Evolutionary conservation across 1,139 yeast species (phyloP).

Genomic region (Suhomyces atakaporum): DNA sequence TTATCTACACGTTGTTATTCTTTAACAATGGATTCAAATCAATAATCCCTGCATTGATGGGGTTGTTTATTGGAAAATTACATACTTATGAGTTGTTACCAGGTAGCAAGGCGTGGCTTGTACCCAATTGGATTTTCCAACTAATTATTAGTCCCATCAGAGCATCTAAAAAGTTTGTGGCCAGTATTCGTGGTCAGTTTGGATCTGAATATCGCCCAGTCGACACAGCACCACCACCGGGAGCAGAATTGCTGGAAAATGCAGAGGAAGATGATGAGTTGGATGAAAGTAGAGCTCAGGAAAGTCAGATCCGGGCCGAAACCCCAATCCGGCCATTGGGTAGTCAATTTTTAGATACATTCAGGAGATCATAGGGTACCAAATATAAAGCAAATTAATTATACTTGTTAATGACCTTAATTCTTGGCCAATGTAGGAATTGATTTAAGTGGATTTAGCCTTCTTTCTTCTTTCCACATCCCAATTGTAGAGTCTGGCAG

Average conservation of each 20-base stretch:
- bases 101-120: slow-evolving; percentile 57
- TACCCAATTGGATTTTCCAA: slow-evolving; percentile 34
- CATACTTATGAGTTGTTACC: slow-evolving; percentile 59
- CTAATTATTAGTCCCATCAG: slow-evolving; percentile 28
- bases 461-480: slow-evolving; percentile 82
- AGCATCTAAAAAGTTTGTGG: not conserved
- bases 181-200: slow-evolving; percentile 1
- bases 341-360: slow-evolving; percentile 59
- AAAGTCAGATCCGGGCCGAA: slow-evolving; percentile 42
- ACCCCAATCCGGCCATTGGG: slow-evolving; percentile 62
- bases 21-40: slow-evolving; percentile 57
- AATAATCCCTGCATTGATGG: slow-evolving; percentile 53
- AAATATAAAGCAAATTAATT: not conserved
- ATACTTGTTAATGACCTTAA: not conserved
- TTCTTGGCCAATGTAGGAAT: no score
- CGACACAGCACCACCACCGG: not conserved
- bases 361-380: slow-evolving; percentile 29
- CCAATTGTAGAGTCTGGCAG: slow-evolving; percentile 95
- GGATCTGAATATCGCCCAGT: slow-evolving; percentile 6
- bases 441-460: slow-evolving; percentile 2
- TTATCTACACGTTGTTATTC: slow-evolving; percentile 52
- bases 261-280: slow-evolving; percentile 13
- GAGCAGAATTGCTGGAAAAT: slow-evolving; percentile 16
- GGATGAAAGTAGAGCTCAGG: slow-evolving; percentile 9
- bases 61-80: slow-evolving; percentile 61